Evolutionary conservation across 1,139 yeast genomes (phyloP).

Genomic region (Hemisphaericaspora xylofermentans): DNA sequence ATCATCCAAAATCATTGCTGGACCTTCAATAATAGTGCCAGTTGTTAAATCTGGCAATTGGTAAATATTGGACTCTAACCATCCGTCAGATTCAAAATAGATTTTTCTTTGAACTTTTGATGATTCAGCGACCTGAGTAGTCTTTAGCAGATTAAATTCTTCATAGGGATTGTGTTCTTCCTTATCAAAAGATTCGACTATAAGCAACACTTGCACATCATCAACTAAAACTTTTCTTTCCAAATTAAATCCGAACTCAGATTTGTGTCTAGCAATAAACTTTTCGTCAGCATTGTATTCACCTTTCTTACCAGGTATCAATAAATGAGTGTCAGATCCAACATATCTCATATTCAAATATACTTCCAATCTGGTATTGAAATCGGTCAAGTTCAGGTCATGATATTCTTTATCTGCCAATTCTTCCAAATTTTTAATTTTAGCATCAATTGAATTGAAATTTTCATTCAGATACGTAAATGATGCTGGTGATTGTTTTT

Average conservation of each 20-base stretch:
- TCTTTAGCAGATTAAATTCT: constrained; percentile 22
- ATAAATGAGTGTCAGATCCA: constrained; percentile 85
- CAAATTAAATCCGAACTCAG: constrained; percentile 43
- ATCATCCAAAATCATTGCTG: constrained; percentile 80
- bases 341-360: constrained; percentile 77
- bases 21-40: constrained; percentile 65
- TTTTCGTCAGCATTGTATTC: constrained; percentile 22
- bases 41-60: constrained; percentile 47
- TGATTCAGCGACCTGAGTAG: constrained; percentile 4
- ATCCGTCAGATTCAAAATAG: constrained; percentile 39
- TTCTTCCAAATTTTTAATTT: constrained; percentile 23
- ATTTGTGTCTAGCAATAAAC: constrained; percentile 34
- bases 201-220: constrained; percentile 63
- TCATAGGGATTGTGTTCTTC: constrained; percentile 33
- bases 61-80: constrained; percentile 54
- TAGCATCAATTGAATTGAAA: constrained; percentile 23
- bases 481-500: constrained; percentile 59
- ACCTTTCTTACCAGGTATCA: constrained; percentile 43
- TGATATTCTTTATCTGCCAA: constrained; percentile 32
- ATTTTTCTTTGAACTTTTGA: constrained; percentile 17
- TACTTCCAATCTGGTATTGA: constrained; percentile 47
- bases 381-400: constrained; percentile 29
- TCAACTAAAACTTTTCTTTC: constrained; percentile 65
- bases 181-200: constrained; percentile 34
- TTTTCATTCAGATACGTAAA: constrained; percentile 23